Evolutionary conservation across 2,329 filamentous ascomycete genomes (phyloP).

Genomic region (Colletotrichum sp.): DNA sequence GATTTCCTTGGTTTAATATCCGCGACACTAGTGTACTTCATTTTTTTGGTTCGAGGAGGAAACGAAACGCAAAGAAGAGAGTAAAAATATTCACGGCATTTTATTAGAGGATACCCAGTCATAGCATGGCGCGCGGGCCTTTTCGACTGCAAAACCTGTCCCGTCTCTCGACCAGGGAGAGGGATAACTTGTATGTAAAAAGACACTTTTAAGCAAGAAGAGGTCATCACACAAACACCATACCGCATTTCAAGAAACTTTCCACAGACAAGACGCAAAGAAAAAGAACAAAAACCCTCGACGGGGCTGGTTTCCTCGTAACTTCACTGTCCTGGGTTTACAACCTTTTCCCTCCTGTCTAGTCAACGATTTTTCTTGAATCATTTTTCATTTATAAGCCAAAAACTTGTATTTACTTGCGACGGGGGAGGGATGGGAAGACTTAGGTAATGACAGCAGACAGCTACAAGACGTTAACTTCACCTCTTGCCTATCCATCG

Average conservation of each 20-base stretch:
- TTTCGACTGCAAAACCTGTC: background rate
- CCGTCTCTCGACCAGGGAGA: background rate
- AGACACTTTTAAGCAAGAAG: background rate
- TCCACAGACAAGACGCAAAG: background rate
- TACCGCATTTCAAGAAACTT: conserved; percentile 5
- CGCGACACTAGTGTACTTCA: background rate
- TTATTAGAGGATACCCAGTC: conserved; percentile 21
- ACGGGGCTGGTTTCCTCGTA: conserved; percentile 18
- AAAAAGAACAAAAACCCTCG: conserved; percentile 9
- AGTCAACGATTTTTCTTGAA: background rate
- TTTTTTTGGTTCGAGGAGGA: background rate
- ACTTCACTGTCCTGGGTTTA: conserved; percentile 1
- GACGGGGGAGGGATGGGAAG: background rate
- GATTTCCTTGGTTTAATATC: conserved; percentile 15
- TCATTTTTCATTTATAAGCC: background rate
- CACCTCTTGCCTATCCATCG: no score
- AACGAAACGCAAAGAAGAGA: background rate
- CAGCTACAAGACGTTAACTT: background rate
- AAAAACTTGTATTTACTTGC: background rate
- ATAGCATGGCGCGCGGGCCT: conserved; percentile 13
- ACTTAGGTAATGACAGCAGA: conserved; percentile 14
- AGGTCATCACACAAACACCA: background rate
- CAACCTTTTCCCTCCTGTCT: background rate
- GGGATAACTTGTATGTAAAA: conserved; percentile 5
- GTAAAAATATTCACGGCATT: conserved; percentile 14